Evolutionary conservation across 2,329 filamentous ascomycete species (phyloP), one percentile per base, ranked within the genome.

Genomic region (Chaetomium strumarium): DNA sequence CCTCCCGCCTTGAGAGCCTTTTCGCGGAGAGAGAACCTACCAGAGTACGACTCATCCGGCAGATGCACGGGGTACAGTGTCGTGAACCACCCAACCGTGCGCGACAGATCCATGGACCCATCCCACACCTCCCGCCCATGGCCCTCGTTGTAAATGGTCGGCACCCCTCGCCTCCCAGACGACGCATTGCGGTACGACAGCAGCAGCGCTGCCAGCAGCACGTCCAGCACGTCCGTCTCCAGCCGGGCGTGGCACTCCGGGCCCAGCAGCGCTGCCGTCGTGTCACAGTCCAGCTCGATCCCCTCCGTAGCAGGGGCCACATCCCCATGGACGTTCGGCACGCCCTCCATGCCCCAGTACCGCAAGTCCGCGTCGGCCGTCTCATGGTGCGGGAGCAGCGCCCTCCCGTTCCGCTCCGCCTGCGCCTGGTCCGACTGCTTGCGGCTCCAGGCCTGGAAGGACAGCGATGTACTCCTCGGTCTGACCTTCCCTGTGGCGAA

Each of bases 11-110:
- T 24, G 7, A 4, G 24, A n/a, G n/a, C n/a, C n/a, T 7, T 24
- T 24, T 24, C 24, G 24, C 24, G 24, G 4, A 1, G 3, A 6
- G 9, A 14, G 3, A 36, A 12, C 50, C 38, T 52, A 52, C 50
- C 50, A 38, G 50, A 43, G 17, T 44, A 48, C 13, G 50, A 38
- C 11, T 52, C 50, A n/a, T 47, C 44, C 1, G 50, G 50, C 2
- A 52, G 45, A 12, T 60, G 60, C 0, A 72, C 47, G 0, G 72
- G 72, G 16, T 57, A 66, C 16, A 75, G 60, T 0, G 71, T 71
- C 1, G 73, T 75, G 44, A 75, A 75, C 73, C 73, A 76, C 1
- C 73, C 73, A 0, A 75, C 69, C 0, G 70, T 74, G 0, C 64
- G 52, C 0, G 72, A 71, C 1, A 70, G 49, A 40, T 75, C 67